Conservation (phyloP, 306 rosid genomes). For the Erythrophleum fordii region DNA sequence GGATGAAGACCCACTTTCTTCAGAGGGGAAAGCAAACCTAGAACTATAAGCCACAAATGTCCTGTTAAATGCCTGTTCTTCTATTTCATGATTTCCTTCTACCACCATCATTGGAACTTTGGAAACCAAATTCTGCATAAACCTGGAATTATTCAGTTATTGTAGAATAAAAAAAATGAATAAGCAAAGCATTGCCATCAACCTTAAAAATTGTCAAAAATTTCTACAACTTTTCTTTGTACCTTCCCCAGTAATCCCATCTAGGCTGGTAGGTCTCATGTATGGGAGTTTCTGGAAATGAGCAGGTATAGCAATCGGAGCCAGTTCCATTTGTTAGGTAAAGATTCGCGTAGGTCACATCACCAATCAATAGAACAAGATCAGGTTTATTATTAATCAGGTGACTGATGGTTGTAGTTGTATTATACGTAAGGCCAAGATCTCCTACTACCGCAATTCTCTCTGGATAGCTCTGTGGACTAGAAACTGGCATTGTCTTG, state of each 20-base stretch:
- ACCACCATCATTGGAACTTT: slow-evolving; percentile 85
- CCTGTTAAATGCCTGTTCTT: slow-evolving; percentile 59
- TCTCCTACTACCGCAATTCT: slow-evolving; percentile 78
- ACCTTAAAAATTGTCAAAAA: slow-evolving; percentile 3
- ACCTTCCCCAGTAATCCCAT: slow-evolving; percentile 99
- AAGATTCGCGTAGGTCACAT: slow-evolving; percentile 74
- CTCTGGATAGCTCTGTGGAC: slow-evolving; percentile 62
- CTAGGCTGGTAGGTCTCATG: slow-evolving; percentile 93
- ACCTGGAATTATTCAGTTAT: slow-evolving; percentile 56
- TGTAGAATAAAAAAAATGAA: slow-evolving; percentile 22
- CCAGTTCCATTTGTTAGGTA: slow-evolving; percentile 92
- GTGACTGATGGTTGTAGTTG: slow-evolving; percentile 77
- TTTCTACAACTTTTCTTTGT: slow-evolving; percentile 11
- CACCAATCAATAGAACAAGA: slow-evolving; percentile 79
- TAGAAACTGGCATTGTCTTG: slow-evolving; percentile 75
- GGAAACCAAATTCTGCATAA: slow-evolving; percentile 78
- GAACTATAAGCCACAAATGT: slow-evolving; percentile 85
- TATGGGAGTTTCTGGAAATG: slow-evolving; percentile 71
- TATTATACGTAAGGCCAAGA: slow-evolving; percentile 90
- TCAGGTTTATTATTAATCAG: slow-evolving; percentile 67
- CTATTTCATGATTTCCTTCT: slow-evolving; percentile 90
- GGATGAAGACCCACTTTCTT: slow-evolving; percentile 84
- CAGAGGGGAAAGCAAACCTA: slow-evolving; percentile 84
- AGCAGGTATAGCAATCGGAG: slow-evolving; percentile 77
- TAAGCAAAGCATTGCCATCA: slow-evolving; percentile 9